phyloP scores from a whole-genome alignment of 2,329 filamentous ascomycete genomes.

The Madurella fahalii region DNA sequence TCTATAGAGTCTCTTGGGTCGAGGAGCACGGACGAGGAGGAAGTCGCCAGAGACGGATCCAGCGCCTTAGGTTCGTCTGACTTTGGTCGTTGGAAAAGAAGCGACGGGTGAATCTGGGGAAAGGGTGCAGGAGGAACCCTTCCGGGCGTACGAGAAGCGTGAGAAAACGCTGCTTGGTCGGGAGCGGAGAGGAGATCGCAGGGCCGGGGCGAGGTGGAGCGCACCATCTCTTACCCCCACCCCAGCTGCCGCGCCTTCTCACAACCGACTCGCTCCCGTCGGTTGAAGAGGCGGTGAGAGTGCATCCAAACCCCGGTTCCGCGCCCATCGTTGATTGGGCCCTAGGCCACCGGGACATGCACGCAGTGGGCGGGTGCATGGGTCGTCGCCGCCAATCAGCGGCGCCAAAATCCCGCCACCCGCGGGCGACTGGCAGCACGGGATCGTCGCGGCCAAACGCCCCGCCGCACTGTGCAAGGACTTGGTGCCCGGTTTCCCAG shows the following conservation, averaged over 20 bases:
- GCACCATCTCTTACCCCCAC: conserved; percentile 4
- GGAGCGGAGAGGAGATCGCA: conserved; percentile 8
- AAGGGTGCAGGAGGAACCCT: conserved; percentile 11
- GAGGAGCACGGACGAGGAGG: conserved; percentile 2
- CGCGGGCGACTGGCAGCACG: conserved; percentile 11
- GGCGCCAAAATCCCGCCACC: conserved; percentile 3
- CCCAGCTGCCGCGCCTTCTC: conserved; percentile 13
- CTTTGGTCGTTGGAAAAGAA: conserved; percentile 1
- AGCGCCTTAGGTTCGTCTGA: conserved; percentile 6
- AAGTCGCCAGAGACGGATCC: conserved; percentile 6
- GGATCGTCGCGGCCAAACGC: conserved; percentile 13
- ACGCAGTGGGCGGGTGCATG: conserved; percentile 22
- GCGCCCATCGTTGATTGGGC: conserved; percentile 22
- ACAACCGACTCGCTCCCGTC: conserved; percentile 19
- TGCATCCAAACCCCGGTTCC: conserved; percentile 25
- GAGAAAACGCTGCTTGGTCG: conserved; percentile 11
- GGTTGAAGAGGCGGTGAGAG: conserved; percentile 31
- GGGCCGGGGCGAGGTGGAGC: conserved; percentile 9
- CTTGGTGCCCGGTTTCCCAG: conserved; percentile 15
- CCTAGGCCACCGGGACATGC: conserved; percentile 12
- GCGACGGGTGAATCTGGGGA: conserved; percentile 13
- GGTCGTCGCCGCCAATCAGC: conserved; percentile 21
- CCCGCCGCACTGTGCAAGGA: conserved; percentile 26
- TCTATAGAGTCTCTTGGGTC: conserved; percentile 3
- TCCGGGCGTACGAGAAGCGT: conserved; percentile 7